Evolutionary conservation across 2,329 filamentous ascomycete genomes (phyloP).

Genomic region (Aureobasidium namibiae): DNA sequence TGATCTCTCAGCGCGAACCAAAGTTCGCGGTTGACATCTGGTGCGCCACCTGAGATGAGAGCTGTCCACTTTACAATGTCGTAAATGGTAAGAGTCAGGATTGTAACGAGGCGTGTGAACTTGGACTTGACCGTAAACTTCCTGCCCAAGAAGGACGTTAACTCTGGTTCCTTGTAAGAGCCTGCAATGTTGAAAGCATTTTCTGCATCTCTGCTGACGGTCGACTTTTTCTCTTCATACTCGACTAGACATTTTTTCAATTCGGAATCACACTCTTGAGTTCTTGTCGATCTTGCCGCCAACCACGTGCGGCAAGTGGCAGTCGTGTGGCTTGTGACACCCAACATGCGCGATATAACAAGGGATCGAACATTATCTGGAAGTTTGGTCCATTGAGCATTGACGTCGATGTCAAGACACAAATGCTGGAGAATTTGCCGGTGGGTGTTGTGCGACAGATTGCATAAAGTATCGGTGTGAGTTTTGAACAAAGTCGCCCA

Average conservation of each 20-base stretch:
- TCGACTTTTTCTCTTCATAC: not conserved
- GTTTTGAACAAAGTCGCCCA: not conserved
- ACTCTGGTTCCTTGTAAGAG: not conserved
- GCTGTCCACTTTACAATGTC: constrained; percentile 14
- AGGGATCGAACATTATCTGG: constrained; percentile 14
- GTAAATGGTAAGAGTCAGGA: not conserved
- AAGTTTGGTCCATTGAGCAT: constrained; percentile 11
- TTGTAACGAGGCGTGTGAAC: not conserved
- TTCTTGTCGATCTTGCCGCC: not conserved
- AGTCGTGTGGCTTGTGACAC: not conserved
- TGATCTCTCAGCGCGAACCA: constrained; percentile 12
- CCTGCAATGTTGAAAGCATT: constrained; percentile 1
- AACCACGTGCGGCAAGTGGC: constrained; percentile 10
- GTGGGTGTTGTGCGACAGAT: constrained; percentile 10
- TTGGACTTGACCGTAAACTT: not conserved
- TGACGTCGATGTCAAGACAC: constrained; percentile 14
- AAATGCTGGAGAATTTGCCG: constrained; percentile 12
- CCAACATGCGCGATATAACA: constrained; percentile 13
- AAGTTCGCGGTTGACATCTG: constrained; percentile 14
- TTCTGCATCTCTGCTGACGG: not conserved
- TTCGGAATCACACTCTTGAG: not conserved
- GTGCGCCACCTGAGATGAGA: constrained; percentile 14
- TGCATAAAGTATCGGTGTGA: not conserved
- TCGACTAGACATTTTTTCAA: not conserved
- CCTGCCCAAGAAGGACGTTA: not conserved